phyloP scores from a whole-genome alignment of 192 early-diverging fungal genomes.

The Podochytrium sp. region DNA sequence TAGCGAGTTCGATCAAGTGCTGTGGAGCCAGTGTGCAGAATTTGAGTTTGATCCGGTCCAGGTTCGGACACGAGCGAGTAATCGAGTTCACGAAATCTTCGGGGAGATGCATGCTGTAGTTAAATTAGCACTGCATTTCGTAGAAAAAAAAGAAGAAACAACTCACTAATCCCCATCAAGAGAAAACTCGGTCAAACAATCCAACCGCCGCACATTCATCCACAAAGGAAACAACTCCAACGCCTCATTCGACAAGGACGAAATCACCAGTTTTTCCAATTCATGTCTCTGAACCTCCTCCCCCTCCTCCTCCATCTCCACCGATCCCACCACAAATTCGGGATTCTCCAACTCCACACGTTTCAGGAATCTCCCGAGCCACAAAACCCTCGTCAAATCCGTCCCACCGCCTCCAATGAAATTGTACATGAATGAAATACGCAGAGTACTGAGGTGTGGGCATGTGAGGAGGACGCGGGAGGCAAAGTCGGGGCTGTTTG shows the following conservation, averaged over 20 bases:
- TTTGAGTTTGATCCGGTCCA: neutral
- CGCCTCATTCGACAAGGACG: neutral
- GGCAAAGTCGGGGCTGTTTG: neutral
- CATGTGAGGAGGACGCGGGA: neutral
- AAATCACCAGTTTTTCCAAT: neutral
- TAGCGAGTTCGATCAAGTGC: neutral
- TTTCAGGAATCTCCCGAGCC: neutral
- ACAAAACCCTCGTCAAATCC: neutral
- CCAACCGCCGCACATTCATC: neutral
- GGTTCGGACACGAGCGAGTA: neutral
- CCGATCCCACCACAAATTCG: neutral
- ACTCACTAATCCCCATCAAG: constrained; percentile 13
- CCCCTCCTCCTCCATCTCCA: neutral
- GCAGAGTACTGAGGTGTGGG: neutral
- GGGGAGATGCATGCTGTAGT: neutral
- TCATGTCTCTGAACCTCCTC: neutral
- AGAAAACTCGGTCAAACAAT: neutral
- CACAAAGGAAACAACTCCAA: neutral
- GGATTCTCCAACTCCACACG: neutral
- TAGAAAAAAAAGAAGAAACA: neutral
- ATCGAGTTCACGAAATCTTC: neutral
- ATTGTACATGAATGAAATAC: neutral
- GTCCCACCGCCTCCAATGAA: neutral
- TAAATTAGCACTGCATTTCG: neutral
- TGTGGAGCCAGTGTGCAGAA: neutral